phyloP scores from a whole-genome alignment of 148 eudicot species.

The Fagopyrum tataricum region DNA sequence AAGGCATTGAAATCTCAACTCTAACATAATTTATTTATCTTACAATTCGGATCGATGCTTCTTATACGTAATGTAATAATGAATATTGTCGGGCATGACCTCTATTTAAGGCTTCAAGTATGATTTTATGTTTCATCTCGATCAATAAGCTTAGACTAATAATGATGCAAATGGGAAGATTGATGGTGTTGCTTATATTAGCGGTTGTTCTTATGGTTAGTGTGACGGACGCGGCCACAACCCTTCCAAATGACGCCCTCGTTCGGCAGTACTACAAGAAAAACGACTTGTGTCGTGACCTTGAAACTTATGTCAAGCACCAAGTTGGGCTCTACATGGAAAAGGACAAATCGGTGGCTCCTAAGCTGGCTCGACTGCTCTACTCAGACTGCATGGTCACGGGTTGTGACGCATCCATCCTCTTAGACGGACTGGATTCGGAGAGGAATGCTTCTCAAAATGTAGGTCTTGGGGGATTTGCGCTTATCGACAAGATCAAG shows the following conservation, averaged over 20 bases:
- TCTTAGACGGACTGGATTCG: background rate
- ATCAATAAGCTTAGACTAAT: no score
- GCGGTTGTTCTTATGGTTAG: no score
- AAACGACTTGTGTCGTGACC: conserved; percentile 37
- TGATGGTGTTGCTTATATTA: no score
- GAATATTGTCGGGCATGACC: no score
- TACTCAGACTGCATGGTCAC: conserved; percentile 39
- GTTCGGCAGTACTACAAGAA: conserved; percentile 44
- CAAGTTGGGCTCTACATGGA: conserved; percentile 36
- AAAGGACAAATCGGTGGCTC: conserved; percentile 32
- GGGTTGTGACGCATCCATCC: background rate
- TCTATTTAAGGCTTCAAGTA: no score
- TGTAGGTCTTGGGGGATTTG: background rate
- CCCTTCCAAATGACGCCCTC: background rate
- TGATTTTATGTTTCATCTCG: no score
- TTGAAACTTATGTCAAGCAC: conserved; percentile 42
- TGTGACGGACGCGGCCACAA: background rate
- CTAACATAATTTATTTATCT: no score
- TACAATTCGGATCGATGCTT: no score
- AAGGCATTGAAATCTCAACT: no score
- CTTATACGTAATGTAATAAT: no score
- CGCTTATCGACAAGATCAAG: background rate
- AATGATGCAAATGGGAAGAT: no score
- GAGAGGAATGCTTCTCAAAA: background rate
- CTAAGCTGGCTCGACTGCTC: conserved; percentile 47